Percentiles rank a stretch among this genome's conserved stretches.
Conservation (phyloP, 169 alveolate species). For the Cryptosporidium sp. region DNA sequence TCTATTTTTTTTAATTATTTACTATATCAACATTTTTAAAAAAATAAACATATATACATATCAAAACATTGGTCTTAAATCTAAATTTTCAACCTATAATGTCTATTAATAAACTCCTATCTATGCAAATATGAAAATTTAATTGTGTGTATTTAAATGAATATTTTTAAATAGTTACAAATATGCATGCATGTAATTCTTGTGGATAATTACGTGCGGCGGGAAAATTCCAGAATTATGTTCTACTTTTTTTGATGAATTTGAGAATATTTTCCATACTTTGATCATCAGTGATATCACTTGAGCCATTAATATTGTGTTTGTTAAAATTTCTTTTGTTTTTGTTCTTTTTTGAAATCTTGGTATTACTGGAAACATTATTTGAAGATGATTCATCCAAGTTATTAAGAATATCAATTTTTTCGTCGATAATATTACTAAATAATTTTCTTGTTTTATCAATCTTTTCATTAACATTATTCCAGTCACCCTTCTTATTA, state of each 20-base stretch:
- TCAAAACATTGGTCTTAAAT: background rate
- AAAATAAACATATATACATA: background rate
- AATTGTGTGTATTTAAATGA: background rate
- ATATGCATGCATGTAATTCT: background rate
- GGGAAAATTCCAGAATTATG: background rate
- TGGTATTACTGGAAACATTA: background rate
- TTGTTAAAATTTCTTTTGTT: background rate
- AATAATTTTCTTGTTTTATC: conserved; percentile 50
- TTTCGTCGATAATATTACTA: conserved; percentile 28
- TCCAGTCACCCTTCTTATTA: conserved; percentile 32
- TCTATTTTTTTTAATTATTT: background rate
- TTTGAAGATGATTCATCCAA: background rate
- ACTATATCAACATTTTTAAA: background rate
- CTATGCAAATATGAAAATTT: background rate
- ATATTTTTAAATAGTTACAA: background rate
- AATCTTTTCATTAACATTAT: conserved; percentile 10
- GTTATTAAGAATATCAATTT: conserved; percentile 13
- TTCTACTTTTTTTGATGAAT: conserved; percentile 33
- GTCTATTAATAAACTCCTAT: background rate
- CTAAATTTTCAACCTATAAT: background rate
- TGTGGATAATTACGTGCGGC: background rate
- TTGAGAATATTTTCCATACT: conserved; percentile 15
- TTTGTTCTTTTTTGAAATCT: conserved; percentile 21
- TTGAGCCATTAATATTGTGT: background rate
- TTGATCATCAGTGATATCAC: conserved; percentile 21